Conservation (phyloP, 352 stramenopile genomes). For the Pythium rhizo-oryzae region DNA sequence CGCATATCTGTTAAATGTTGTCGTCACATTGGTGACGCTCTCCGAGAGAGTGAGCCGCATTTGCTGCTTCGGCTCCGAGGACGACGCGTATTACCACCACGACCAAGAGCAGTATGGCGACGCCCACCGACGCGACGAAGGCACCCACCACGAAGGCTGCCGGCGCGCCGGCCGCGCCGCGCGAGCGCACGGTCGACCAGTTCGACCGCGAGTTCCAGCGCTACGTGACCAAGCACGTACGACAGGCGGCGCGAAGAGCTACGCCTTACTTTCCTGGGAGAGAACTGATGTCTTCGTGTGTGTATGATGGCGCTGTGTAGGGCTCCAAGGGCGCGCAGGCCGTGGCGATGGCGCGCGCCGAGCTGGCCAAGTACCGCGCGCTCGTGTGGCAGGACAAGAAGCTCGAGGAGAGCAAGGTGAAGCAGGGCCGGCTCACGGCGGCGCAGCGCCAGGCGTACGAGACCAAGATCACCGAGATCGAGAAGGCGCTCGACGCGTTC, state of each 20-base stretch:
- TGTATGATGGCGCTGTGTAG: constrained; percentile 26
- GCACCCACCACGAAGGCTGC: constrained; percentile 1
- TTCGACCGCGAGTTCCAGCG: constrained; percentile 88
- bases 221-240: constrained; percentile 84
- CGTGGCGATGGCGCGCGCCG: constrained; percentile 74
- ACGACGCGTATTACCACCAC: too few species aligned
- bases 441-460: constrained; percentile 66
- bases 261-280: neutral
- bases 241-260: neutral
- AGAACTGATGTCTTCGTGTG: neutral
- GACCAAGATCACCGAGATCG: constrained; percentile 71
- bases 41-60: neutral
- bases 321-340: constrained; percentile 66
- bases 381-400: constrained; percentile 88
- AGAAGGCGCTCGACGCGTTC: constrained; percentile 77
- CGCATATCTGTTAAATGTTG: constrained; percentile 13
- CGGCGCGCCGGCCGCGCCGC: neutral
- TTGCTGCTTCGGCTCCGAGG: neutral
- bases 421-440: constrained; percentile 60
- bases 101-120: neutral
- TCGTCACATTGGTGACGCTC: neutral
- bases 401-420: constrained; percentile 65
- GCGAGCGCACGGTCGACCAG: constrained; percentile 52
- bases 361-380: constrained; percentile 82
- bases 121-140: neutral